Base-by-base conservation (phyloP, 164 flowering plant species). In the Vitis rupestris region DNA sequence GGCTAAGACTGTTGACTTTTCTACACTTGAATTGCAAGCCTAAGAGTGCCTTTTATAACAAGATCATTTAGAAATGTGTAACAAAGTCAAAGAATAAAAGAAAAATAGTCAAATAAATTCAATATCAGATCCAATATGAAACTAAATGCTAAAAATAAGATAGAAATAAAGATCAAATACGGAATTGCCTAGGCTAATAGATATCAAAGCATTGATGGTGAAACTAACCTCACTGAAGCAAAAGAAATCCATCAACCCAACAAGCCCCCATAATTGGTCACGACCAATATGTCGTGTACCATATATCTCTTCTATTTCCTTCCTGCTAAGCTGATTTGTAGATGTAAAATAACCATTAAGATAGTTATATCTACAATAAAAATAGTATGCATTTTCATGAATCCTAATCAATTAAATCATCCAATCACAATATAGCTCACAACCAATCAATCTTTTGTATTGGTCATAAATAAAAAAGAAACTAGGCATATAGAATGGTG, bases 281-380 rank as follows among this genome's bases (percentile, higher is more conserved):
- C 95, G 94, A 17, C 99, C 97, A 76, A 94, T 90, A 81, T 89
- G 97, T 15, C 97, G 82, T 59, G 97, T 89, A 29, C 99, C 99
- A 83, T 94, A 94, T 57, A 86, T 82, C 65, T 89, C 86, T 59
- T 76, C 76, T 63, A 94, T 84, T 85, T 92, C 97, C 70, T 81
- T 79, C 74, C 67, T 74, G 67, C 82, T 82, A 60, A 92, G 98
- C 98, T 94, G 87, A 79, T 16, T 60, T 12, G 59, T 27, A 54
- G 56, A 49, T 17, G 61, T 8, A 37, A n/a, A 16, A 53, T 10
- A 48, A 37, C 4, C 4, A 37, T 37, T 37, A 37, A 3, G 0
- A 3, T 3, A 37, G 44, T 37, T 3, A 37, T 37, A 37, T 37
- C 44, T 37, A 37, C 7, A 37, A 3, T 37, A 37, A 37, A 37